phyloP scores from a whole-genome alignment of 768 basidiomycete genomes.

The Panaeolus cyanescens region DNA sequence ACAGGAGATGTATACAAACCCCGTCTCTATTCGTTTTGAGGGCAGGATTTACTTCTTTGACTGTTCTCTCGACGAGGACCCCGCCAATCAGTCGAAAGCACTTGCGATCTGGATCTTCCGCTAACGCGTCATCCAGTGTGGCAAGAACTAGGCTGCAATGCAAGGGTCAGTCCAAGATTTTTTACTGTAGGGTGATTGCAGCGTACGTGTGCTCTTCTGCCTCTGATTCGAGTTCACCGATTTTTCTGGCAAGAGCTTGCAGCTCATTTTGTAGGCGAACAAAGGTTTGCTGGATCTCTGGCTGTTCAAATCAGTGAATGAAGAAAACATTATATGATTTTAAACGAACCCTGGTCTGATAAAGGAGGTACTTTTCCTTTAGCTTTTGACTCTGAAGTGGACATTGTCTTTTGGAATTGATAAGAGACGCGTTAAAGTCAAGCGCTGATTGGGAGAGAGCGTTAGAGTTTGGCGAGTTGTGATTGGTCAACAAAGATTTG shows the following conservation, averaged over 20 bases:
- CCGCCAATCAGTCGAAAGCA: constrained; percentile 98
- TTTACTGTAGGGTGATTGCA: too few relatives aligned
- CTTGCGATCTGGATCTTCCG: constrained; percentile 86
- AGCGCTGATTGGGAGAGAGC: background rate
- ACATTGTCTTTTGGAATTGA: constrained; percentile 37
- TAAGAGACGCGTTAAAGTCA: background rate
- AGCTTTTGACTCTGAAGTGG: constrained; percentile 49
- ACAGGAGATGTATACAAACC: constrained; percentile 44
- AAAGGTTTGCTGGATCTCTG: constrained; percentile 86
- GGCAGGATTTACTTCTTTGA: constrained; percentile 90
- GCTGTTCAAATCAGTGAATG: constrained; percentile 46
- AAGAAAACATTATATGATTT: constrained; percentile 5
- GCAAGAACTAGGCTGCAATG: constrained; percentile 76
- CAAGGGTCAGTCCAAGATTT: background rate
- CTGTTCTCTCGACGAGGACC: constrained; percentile 93
- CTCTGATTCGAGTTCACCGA: constrained; percentile 94
- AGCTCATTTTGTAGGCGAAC: constrained; percentile 84
- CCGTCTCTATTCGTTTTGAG: constrained; percentile 89
- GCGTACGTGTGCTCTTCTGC: constrained; percentile 93
- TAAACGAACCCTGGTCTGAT: constrained; percentile 70
- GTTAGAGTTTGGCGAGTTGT: constrained; percentile 36
- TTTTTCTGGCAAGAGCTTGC: constrained; percentile 90
- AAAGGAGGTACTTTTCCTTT: constrained; percentile 60
- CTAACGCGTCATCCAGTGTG: constrained; percentile 81
- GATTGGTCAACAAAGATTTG: constrained; percentile 45